phyloP scores from a whole-genome alignment of 202 grass and related monocot species.

The Panicum virgatum region DNA sequence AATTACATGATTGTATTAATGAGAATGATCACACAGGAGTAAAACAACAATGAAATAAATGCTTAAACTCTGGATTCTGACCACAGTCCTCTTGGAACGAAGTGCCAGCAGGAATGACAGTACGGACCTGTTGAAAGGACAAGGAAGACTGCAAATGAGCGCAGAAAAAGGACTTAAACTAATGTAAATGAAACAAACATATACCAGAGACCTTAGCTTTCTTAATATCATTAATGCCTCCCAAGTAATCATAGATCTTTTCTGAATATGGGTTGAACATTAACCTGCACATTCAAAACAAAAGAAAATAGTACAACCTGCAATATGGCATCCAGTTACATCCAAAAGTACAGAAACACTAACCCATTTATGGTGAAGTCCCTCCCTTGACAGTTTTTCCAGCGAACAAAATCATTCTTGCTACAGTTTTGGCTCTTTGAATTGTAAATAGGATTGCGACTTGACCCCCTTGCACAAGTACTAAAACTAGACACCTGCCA shows the following conservation, averaged over 20 bases:
- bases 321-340: constrained; percentile 18
- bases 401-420: constrained; percentile 77
- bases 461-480: constrained; percentile 56
- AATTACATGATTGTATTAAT: constrained; percentile 51
- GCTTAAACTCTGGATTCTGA: constrained; percentile 42
- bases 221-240: constrained; percentile 88
- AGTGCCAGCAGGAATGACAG: constrained; percentile 76
- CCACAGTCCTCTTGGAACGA: constrained; percentile 93
- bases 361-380: constrained; percentile 98
- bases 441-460: constrained; percentile 36
- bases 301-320: constrained; percentile 16
- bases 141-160: constrained; percentile 6
- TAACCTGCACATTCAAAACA: constrained; percentile 56
- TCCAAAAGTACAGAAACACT: constrained; percentile 22
- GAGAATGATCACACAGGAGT: constrained; percentile 8
- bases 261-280: constrained; percentile 97
- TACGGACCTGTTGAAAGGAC: constrained; percentile 65
- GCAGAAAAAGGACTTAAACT: constrained; percentile 18
- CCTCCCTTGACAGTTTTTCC: constrained; percentile 84
- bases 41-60: background rate
- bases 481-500: constrained; percentile 94
- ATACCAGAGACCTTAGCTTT: constrained; percentile 67
- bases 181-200: constrained; percentile 35
- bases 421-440: constrained; percentile 58
- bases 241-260: constrained; percentile 89